Evolutionary conservation across 75 land plant genomes (phyloP), one percentile per base, ranked within the genome.

Genomic region (Chamaecyparis obtusa): DNA sequence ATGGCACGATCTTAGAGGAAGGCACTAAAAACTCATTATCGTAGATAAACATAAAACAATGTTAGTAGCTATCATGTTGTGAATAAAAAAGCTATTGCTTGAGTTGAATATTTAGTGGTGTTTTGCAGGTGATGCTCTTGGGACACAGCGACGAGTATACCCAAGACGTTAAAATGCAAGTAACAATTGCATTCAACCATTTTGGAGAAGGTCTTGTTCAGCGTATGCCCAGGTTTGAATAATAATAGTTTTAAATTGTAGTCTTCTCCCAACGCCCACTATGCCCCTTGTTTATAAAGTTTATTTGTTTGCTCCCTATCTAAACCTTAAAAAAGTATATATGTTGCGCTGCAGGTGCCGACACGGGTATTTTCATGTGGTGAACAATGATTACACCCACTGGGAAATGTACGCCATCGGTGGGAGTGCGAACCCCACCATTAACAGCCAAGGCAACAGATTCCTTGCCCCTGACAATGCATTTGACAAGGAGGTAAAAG

Each of bases 361-460:
- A 56, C 94, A 90, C 85, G 99, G 99, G 16, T 93, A 95, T 79
- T 95, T 96, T 89, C 99, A 97, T 83, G 96, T 97, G 14, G 95
- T 97, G 86, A 97, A 96, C 93, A 96, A 96, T 83, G 94, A 95
- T 84, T 96, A 96, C 88, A 92, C 93, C 33, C 95, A 93, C 91
- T 97, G 99, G 99, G 96, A 91, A 88, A 97, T 97, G 99, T 97
- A 97, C 88, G 99, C 99, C 57, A 93, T 97, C 55, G 99, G 99
- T 74, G 99, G 99, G 48, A 97, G 99, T 87, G 95, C 95, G 24
- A 71, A 92, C 41, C 99, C 99, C 21, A 97, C 99, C 76, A 94
- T 97, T 80, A 94, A 94, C 90, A 96, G 97, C 89, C 94, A 97
- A 79, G 98, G 96, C 88, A 97, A 97, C 85, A 85, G 98, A 88